These are phyloP conservation scores for Clausena lansium DNA, from an alignment of 345 rosid species.

Conservation along the genomic window DNA sequence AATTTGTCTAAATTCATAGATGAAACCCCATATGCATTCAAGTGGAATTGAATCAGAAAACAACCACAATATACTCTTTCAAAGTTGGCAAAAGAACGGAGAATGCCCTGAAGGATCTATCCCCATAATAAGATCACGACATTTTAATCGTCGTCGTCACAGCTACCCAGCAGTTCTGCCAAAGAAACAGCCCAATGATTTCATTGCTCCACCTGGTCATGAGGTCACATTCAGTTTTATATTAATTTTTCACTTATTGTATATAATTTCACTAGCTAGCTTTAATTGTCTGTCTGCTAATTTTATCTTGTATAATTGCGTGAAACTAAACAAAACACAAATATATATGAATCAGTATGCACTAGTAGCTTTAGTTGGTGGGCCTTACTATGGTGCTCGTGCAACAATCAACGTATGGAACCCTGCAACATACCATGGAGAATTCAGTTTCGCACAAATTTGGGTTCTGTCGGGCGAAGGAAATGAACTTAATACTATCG, in stretches of 20 bases:
- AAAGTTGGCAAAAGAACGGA: conserved; percentile 19
- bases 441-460: conserved; percentile 19
- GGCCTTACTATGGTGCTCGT: conserved; percentile 17
- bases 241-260: background rate
- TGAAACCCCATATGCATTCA: conserved; percentile 20
- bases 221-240: conserved; percentile 11
- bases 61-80: background rate
- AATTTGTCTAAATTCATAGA: background rate
- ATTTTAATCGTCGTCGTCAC: background rate
- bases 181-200: background rate
- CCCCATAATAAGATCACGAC: conserved; percentile 21
- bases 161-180: background rate
- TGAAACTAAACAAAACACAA: background rate
- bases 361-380: background rate
- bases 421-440: conserved; percentile 5
- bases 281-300: background rate
- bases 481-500: background rate
- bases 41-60: background rate
- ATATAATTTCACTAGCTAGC: no score
- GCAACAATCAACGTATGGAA: conserved; percentile 24
- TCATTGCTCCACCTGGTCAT: background rate
- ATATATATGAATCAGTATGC: conserved; percentile 11
- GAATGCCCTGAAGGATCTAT: conserved; percentile 32
- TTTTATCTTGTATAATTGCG: no score
- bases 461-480: conserved; percentile 5